Evolutionary conservation across 2,329 filamentous ascomycete species (phyloP), one percentile per base, ranked within the genome.

Genomic region (Alternaria sp.): DNA sequence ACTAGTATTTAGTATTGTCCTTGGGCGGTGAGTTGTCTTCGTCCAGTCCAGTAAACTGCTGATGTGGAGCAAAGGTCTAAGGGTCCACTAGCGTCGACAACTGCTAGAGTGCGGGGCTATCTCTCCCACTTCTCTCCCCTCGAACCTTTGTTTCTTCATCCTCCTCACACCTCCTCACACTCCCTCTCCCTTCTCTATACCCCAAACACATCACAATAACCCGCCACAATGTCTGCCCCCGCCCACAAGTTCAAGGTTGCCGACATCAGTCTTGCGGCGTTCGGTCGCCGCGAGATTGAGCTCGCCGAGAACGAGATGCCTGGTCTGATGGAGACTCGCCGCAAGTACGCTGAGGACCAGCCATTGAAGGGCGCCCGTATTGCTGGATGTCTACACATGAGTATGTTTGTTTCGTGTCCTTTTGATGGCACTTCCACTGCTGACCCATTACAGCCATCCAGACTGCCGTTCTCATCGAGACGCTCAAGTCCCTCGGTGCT

Each of bases 401-500:
- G 86, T 88, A 82, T 42, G 85, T 79, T 53, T 42, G 85, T 79
- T 53, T 66, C 56, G 45, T 23, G 7, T 33, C 13, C 10, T 24
- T 3, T 8, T 29, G 4, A 10, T 24, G 4, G 36, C 10, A 21
- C 2, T n/a, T 8, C 3, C 42, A 33, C 17, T 9, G 40, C 69
- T 74, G 41, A 72, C 59, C 24, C 11, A 68, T 3, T 13, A 5
- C 63, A 88, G 86, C 95, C 80, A 98, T 99, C 84, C 95, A 99
- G 86, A 99, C 95, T 69, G 95, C 95, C 74, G 95, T 99, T 78
- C 90, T 99, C 77, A 99, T 99, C 82, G 95, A 99, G 89, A 99
- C 95, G 70, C 89, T 99, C 79, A 91, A 86, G 76, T 85, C 90
- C 72, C 92, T 99, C 76, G 95, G 95, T 84, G 95, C 95, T 76